A percentile compares a stretch with the other conserved stretches of the same genome.
These are phyloP conservation scores for Geranomyces michiganensis DNA, from an alignment of 192 early-diverging fungal species.

Conservation along the genomic window DNA sequence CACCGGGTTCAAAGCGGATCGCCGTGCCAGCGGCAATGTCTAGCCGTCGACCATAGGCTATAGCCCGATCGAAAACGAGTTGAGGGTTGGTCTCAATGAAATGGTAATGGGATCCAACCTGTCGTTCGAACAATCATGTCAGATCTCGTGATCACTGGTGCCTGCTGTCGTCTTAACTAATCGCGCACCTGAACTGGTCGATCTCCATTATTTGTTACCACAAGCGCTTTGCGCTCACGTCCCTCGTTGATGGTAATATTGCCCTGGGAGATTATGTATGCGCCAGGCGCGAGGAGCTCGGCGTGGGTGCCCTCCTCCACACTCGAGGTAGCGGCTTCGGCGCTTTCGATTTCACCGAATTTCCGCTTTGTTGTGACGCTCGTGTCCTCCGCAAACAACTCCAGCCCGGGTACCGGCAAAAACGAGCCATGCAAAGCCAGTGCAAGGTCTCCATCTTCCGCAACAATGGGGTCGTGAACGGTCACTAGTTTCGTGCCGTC, in stretches of 20 bases:
- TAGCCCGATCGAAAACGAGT: slow-evolving; percentile 79
- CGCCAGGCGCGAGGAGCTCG: not conserved
- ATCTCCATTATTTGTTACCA: slow-evolving; percentile 92
- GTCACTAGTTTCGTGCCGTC: slow-evolving; percentile 95
- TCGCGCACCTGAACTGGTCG: slow-evolving; percentile 78
- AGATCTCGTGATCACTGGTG: too few species aligned
- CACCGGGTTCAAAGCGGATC: slow-evolving; percentile 88
- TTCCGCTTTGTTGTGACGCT: not conserved
- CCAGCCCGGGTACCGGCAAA: slow-evolving; percentile 67
- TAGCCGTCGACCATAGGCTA: slow-evolving; percentile 83
- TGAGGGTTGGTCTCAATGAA: slow-evolving; percentile 89
- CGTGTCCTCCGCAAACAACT: slow-evolving; percentile 3
- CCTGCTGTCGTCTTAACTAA: too few species aligned
- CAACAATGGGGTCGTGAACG: slow-evolving; percentile 87
- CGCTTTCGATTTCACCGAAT: not conserved
- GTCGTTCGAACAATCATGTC: not conserved
- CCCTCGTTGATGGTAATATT: slow-evolving; percentile 79
- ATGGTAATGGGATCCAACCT: slow-evolving; percentile 96
- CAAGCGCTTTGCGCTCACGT: slow-evolving; percentile 65
- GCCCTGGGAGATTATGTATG: slow-evolving; percentile 32
- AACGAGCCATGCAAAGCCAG: slow-evolving; percentile 89
- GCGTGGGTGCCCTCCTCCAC: not conserved
- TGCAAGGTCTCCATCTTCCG: slow-evolving; percentile 77
- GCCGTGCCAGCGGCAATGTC: slow-evolving; percentile 95
- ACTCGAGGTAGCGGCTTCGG: not conserved